Evolutionary conservation across 2,329 filamentous ascomycete genomes (phyloP).

Genomic region (Stromatinia cepivora): DNA sequence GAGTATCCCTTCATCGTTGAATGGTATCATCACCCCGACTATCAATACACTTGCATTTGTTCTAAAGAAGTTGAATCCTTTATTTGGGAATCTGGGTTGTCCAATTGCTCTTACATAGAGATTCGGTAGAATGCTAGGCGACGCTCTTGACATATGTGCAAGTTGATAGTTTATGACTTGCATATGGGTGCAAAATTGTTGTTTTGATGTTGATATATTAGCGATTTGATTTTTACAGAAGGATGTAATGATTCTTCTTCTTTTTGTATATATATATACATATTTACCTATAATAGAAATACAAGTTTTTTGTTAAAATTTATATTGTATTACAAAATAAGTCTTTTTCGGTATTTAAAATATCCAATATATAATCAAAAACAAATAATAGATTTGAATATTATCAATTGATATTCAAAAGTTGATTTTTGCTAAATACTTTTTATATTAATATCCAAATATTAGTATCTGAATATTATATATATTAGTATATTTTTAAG

Average conservation of each 20-base stretch:
- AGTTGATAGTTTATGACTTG: background rate
- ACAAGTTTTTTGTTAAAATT: background rate
- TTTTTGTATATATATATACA: too few relatives aligned
- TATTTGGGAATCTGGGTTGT: constrained; percentile 6
- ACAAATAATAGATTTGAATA: too few relatives aligned
- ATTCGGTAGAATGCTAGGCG: rapidly evolving
- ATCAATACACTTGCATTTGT: background rate
- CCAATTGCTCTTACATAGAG: background rate
- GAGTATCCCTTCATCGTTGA: background rate
- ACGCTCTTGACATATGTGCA: background rate
- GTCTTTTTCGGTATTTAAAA: too few relatives aligned
- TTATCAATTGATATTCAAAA: too few relatives aligned
- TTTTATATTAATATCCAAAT: too few relatives aligned
- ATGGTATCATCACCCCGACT: background rate
- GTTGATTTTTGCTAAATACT: too few relatives aligned
- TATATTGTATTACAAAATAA: too few relatives aligned
- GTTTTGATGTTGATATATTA: background rate
- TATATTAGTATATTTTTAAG: background rate
- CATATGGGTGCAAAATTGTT: background rate
- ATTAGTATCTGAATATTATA: background rate
- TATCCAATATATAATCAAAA: too few relatives aligned
- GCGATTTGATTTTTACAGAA: background rate
- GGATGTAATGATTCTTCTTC: background rate
- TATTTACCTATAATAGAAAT: background rate
- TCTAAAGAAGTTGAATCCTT: background rate